phyloP scores from a whole-genome alignment of 1,284 basidiomycete species.

The Phlebopus sp. region DNA sequence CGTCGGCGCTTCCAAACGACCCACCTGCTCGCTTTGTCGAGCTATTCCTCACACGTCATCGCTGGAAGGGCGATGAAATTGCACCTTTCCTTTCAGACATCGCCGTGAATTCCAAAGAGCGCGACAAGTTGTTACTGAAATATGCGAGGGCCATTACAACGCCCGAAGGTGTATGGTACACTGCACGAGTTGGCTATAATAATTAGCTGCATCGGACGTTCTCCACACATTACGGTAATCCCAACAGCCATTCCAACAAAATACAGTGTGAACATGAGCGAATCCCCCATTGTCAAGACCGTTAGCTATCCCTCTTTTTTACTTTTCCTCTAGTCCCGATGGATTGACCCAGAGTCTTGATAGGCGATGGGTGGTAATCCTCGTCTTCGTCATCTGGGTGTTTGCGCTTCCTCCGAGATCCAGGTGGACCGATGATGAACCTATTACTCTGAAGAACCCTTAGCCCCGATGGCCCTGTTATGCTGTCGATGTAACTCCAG shows the following conservation, averaged over 20 bases:
- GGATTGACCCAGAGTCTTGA: slow-evolving; percentile 33
- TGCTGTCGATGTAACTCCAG: slow-evolving; percentile 51
- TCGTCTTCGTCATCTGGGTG: slow-evolving; percentile 37
- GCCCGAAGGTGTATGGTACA: slow-evolving; percentile 66
- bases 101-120: slow-evolving; percentile 77
- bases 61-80: slow-evolving; percentile 82
- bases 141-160: slow-evolving; percentile 78
- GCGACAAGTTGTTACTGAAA: slow-evolving; percentile 83
- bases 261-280: not conserved
- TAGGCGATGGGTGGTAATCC: slow-evolving; percentile 45
- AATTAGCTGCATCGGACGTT: slow-evolving; percentile 19
- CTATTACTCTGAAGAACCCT: slow-evolving; percentile 21
- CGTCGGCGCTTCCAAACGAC: slow-evolving; percentile 66
- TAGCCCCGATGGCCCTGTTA: slow-evolving; percentile 36
- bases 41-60: slow-evolving; percentile 73
- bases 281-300: not conserved
- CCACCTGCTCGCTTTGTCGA: slow-evolving; percentile 78
- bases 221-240: not conserved
- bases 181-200: slow-evolving; percentile 54
- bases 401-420: slow-evolving; percentile 33
- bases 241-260: not conserved
- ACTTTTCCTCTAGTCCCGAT: slow-evolving; percentile 38
- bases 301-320: slow-evolving; percentile 13
- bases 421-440: slow-evolving; percentile 1
- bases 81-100: slow-evolving; percentile 78